These are phyloP conservation scores for Penicillium digitatum DNA, from an alignment of 2,329 filamentous ascomycete genomes.

Conservation along the genomic window DNA sequence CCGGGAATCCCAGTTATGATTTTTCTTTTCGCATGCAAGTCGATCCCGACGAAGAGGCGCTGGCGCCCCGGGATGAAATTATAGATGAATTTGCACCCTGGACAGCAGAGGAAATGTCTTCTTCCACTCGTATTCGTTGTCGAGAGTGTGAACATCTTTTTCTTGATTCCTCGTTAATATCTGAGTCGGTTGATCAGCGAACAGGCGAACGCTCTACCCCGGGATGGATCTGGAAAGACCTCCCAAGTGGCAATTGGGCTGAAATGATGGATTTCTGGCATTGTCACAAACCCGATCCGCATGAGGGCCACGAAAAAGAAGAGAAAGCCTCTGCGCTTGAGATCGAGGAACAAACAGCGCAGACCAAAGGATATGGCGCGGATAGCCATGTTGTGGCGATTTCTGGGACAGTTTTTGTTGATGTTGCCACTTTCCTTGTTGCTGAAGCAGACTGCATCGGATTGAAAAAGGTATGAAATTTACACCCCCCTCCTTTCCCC, in stretches of 20 bases:
- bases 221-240: slow-evolving; percentile 72
- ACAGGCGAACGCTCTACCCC: background rate
- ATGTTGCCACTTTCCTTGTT: slow-evolving; percentile 73
- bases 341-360: slow-evolving; percentile 48
- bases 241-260: slow-evolving; percentile 96
- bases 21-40: slow-evolving; percentile 54
- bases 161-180: background rate
- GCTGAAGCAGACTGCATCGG: slow-evolving; percentile 60
- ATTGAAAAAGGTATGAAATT: slow-evolving; percentile 36
- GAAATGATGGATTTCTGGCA: slow-evolving; percentile 99
- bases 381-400: slow-evolving; percentile 67
- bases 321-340: slow-evolving; percentile 31
- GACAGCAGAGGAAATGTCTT: slow-evolving; percentile 38
- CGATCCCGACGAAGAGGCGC: slow-evolving; percentile 35
- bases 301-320: slow-evolving; percentile 43
- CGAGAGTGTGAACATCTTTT: slow-evolving; percentile 28
- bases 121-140: slow-evolving; percentile 37
- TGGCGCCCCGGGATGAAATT: slow-evolving; percentile 19
- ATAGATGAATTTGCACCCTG: slow-evolving; percentile 37
- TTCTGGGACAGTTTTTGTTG: slow-evolving; percentile 69
- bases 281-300: slow-evolving; percentile 78
- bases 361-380: slow-evolving; percentile 75
- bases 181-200: background rate
- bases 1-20: slow-evolving; percentile 30
- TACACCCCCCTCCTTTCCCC: slow-evolving; percentile 1